Evolutionary conservation across 2,329 filamentous ascomycete species (phyloP).

Genomic region (Kalaharituber pfeilii): DNA sequence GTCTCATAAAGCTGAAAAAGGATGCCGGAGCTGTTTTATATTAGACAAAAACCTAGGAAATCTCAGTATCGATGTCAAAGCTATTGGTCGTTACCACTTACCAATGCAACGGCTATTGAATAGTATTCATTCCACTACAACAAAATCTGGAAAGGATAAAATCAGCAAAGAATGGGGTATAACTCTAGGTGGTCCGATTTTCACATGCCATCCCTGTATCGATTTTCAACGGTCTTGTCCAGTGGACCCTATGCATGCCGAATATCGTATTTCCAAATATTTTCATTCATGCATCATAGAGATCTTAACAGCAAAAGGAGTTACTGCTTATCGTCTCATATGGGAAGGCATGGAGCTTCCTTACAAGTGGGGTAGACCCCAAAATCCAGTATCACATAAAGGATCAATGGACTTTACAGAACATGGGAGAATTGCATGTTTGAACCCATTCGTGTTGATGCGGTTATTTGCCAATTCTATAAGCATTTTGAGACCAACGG

Average conservation of each 20-base stretch:
- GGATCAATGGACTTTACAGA: constrained; percentile 5
- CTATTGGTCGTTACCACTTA: neutral
- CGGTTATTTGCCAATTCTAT: neutral
- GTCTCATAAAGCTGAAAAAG: neutral
- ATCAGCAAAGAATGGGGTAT: no score
- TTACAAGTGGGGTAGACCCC: constrained; percentile 1
- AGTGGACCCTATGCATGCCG: neutral
- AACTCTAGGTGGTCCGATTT: neutral
- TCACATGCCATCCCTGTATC: neutral
- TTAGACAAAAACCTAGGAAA: neutral
- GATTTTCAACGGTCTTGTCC: neutral
- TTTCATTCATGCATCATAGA: neutral
- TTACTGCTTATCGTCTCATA: neutral
- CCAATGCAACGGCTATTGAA: neutral
- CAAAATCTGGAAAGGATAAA: neutral
- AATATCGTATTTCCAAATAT: constrained; percentile 1
- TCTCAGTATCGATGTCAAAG: neutral
- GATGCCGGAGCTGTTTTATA: constrained; percentile 1
- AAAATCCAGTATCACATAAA: constrained; percentile 3
- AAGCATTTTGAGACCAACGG: neutral
- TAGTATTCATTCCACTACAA: neutral
- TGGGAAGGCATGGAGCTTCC: neutral
- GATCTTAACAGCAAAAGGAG: neutral
- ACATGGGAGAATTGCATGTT: neutral
- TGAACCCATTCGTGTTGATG: constrained; percentile 4